Evolutionary conservation across 306 rosid genomes (phyloP).

Genomic region (Prunus armeniaca): DNA sequence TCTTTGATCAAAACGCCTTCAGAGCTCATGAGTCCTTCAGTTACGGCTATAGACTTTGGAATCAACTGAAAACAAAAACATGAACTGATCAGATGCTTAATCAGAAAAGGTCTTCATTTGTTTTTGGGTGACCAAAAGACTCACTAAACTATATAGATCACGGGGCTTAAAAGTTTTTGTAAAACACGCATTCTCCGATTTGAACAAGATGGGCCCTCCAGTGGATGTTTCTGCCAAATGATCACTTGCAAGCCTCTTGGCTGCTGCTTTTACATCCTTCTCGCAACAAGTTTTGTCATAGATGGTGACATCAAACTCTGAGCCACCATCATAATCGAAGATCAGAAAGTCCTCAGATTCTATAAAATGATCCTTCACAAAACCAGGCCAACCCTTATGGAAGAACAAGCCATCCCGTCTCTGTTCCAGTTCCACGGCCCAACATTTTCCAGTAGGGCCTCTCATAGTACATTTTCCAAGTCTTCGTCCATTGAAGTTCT

Average conservation of each 20-base stretch:
- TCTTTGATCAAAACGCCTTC: neutral
- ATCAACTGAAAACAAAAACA: neutral
- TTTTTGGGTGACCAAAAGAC: neutral
- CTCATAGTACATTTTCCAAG: neutral
- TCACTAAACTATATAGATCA: neutral
- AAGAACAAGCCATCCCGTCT: neutral
- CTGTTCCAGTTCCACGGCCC: conserved; percentile 4
- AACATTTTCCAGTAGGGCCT: neutral
- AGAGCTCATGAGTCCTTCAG: neutral
- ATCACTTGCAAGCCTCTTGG: neutral
- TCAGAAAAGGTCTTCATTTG: neutral
- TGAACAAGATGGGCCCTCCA: neutral
- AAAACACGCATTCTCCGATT: neutral
- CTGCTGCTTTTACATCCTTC: neutral
- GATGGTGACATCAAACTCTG: conserved; percentile 6
- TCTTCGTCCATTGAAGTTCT: neutral
- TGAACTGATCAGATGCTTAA: too few relatives aligned
- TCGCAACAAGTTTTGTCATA: conserved; percentile 12
- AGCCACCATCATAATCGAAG: neutral
- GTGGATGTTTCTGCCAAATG: neutral
- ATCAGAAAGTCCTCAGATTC: conserved; percentile 8
- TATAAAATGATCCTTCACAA: conserved; percentile 11
- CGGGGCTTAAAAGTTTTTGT: neutral
- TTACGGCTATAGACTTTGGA: neutral
- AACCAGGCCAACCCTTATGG: conserved; percentile 17